phyloP scores from a whole-genome alignment of 208 protist species.

The Acanthamoeba divionensis region DNA sequence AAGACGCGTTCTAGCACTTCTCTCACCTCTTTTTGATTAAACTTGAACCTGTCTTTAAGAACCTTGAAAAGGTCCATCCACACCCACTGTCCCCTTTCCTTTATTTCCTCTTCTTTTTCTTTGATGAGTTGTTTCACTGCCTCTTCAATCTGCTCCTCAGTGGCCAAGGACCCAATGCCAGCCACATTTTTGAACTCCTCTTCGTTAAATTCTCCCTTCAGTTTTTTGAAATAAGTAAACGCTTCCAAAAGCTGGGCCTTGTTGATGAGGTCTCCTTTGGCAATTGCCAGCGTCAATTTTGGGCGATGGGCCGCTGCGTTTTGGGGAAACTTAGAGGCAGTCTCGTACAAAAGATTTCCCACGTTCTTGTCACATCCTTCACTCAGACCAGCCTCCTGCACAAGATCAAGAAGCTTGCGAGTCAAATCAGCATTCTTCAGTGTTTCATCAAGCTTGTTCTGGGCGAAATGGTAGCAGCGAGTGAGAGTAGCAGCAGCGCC shows the following conservation, averaged over 20 bases:
- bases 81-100: not conserved
- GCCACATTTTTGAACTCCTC: not conserved
- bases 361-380: slow-evolving; percentile 29
- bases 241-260: slow-evolving; percentile 29
- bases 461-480: not conserved
- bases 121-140: not conserved
- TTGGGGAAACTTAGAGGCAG: not conserved
- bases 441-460: not conserved
- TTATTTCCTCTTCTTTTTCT: slow-evolving; percentile 24
- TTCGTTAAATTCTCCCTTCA: slow-evolving; percentile 22
- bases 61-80: slow-evolving; percentile 50
- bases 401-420: not conserved
- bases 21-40: not conserved
- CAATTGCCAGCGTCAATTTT: not conserved
- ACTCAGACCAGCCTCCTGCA: not conserved
- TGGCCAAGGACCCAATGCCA: not conserved
- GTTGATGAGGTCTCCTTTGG: not conserved
- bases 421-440: not conserved
- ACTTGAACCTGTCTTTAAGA: slow-evolving; percentile 39
- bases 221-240: slow-evolving; percentile 28
- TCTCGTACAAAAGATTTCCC: slow-evolving; percentile 27
- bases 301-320: not conserved
- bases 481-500: not conserved
- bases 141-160: slow-evolving; percentile 11
- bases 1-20: not conserved